These are phyloP conservation scores for Boletus huronensis DNA, from an alignment of 768 basidiomycete genomes.

Conservation along the genomic window DNA sequence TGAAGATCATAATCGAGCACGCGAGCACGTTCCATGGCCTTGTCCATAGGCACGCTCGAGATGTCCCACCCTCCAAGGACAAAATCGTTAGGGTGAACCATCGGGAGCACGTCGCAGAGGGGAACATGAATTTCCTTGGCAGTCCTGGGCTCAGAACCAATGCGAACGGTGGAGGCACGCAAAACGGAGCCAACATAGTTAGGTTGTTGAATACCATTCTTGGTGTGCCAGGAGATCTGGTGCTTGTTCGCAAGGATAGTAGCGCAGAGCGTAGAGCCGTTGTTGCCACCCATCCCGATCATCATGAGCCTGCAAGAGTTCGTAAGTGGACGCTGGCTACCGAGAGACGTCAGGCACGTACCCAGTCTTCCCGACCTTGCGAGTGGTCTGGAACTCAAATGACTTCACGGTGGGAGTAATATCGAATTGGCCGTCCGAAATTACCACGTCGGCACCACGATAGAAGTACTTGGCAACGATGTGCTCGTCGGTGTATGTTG, in stretches of 20 bases:
- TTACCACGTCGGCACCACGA: conserved; percentile 68
- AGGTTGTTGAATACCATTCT: conserved; percentile 85
- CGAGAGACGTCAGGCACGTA: conserved; percentile 39
- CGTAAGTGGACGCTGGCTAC: not conserved
- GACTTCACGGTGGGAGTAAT: conserved; percentile 76
- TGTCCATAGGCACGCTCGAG: conserved; percentile 77
- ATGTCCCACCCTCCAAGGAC: conserved; percentile 99
- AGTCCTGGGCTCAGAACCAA: conserved; percentile 75
- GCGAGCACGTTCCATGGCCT: conserved; percentile 89
- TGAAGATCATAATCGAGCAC: conserved; percentile 97
- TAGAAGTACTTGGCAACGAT: conserved; percentile 83
- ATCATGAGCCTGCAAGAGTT: conserved; percentile 73
- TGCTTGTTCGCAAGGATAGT: conserved; percentile 96
- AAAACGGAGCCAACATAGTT: conserved; percentile 98
- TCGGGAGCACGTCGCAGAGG: conserved; percentile 87
- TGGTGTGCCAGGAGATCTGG: conserved; percentile 93
- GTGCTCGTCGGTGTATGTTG: conserved; percentile 73
- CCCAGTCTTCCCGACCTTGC: conserved; percentile 90
- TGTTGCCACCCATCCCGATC: conserved; percentile 97
- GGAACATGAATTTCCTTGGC: conserved; percentile 93
- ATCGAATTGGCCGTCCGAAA: conserved; percentile 70
- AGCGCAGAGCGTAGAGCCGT: conserved; percentile 90
- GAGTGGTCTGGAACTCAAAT: conserved; percentile 89
- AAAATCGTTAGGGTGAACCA: conserved; percentile 98
- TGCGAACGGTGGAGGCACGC: conserved; percentile 90